Evolutionary conservation across 2,329 filamentous ascomycete species (phyloP), one percentile per base, ranked within the genome.

Genomic region (Arthrobotrys iridis): DNA sequence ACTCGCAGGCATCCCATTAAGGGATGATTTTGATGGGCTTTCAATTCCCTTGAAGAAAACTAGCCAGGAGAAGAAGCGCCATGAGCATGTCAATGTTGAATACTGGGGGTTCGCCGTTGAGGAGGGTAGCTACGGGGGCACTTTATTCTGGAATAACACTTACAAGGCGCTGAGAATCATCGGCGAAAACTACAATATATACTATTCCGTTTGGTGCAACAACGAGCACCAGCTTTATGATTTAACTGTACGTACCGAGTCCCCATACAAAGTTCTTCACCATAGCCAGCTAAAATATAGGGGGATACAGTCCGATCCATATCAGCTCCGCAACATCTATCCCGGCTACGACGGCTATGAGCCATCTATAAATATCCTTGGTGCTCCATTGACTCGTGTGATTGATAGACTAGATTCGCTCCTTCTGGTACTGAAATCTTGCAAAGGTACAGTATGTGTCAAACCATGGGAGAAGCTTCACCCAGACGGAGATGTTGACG

Each of bases 181-280:
- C 2, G 82, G 84, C 0, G 79, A 84, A 1, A 81, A 82, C 3
- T 91, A 90, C 78, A 87, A 86, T 78, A 80, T 91, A 3, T 87
- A 88, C 75, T 91, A 91, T 78, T 85, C 88, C 0, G 87, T 90
- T 0, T 91, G 89, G 89, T 91, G 90, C 79, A 89, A 82, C 11
- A 88, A 88, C 59, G 88, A 90, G 78, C 86, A 87, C 65, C 89
- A 91, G 80, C 84, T 90, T 1, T 91, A 91, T 79, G 85, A 91
- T 76, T 78, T 90, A 40, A 85, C 83, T 78, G 87, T 86, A 80
- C 74, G 82, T 78, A 13, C 20, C 40, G 3, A 24, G 4, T 15
- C 52, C 10, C 13, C 24, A 18, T n/a, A n/a, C 3, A 20, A 20
- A 7, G 15, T 40, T 55, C 20, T 13, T 18, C 20, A 33, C 46